Conservation (phyloP, 148 eudicot species). For the Bassia scoparia region DNA sequence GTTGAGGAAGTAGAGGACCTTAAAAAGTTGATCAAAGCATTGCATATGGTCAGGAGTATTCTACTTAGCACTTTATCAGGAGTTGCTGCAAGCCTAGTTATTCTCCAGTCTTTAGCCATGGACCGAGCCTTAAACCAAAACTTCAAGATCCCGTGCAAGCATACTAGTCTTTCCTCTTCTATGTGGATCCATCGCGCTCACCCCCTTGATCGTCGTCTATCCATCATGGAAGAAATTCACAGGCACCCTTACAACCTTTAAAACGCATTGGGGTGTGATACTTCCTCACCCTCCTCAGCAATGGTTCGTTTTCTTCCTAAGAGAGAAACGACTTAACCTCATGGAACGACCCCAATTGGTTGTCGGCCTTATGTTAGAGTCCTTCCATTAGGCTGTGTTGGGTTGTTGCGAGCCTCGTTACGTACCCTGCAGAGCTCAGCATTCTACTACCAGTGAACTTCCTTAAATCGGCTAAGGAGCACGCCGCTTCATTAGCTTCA, state of each 20-base stretch:
- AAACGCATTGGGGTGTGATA: slow-evolving; percentile 37
- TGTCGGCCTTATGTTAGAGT: slow-evolving; percentile 24
- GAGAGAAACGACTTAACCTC: slow-evolving; percentile 33
- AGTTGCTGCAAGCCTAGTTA: slow-evolving; percentile 41
- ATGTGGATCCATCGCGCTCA: slow-evolving; percentile 26
- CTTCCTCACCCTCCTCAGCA: slow-evolving; percentile 22
- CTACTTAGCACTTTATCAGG: slow-evolving; percentile 41
- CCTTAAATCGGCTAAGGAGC: slow-evolving; percentile 26
- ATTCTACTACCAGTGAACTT: slow-evolving; percentile 32
- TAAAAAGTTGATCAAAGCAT: slow-evolving; percentile 39
- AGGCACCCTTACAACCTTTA: slow-evolving; percentile 25
- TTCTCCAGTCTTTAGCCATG: slow-evolving; percentile 54
- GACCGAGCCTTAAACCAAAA: slow-evolving; percentile 27
- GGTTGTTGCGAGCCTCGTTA: slow-evolving; percentile 26
- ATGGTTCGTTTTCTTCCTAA: slow-evolving; percentile 31
- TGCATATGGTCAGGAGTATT: slow-evolving; percentile 49
- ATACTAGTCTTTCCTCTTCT: slow-evolving; percentile 32
- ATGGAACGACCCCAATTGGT: not conserved
- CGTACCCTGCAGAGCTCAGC: slow-evolving; percentile 31
- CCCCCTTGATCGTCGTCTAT: slow-evolving; percentile 35
- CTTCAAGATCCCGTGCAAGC: slow-evolving; percentile 34
- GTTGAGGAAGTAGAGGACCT: slow-evolving; percentile 46
- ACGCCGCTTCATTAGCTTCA: slow-evolving; percentile 26
- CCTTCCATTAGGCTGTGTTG: slow-evolving; percentile 21
- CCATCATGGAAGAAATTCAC: slow-evolving; percentile 32